phyloP scores from a whole-genome alignment of 805 yeast species.

The Metschnikowia lochheadii region DNA sequence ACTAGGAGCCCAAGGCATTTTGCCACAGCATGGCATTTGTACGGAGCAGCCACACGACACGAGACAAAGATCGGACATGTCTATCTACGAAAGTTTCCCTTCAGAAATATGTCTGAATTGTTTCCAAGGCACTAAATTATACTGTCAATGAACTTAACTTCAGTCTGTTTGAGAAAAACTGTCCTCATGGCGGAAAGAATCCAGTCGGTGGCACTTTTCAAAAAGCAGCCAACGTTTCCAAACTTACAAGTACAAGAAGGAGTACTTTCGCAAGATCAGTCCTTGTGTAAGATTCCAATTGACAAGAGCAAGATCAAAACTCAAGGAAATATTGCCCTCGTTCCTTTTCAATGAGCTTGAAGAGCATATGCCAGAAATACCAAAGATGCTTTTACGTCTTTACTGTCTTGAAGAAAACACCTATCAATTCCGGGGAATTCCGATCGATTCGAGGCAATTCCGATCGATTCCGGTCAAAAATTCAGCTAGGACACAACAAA shows the following conservation, averaged over 20 bases:
- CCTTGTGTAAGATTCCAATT: constrained; percentile 1
- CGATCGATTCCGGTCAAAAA: too few relatives aligned
- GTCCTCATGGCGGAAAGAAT: background rate
- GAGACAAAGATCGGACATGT: background rate
- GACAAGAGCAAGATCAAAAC: background rate
- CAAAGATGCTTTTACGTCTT: background rate
- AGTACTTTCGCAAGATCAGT: background rate
- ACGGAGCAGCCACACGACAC: background rate
- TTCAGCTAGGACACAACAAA: too few relatives aligned
- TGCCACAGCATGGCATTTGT: background rate
- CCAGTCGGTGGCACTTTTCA: background rate
- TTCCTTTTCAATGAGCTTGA: background rate
- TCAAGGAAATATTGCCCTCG: background rate
- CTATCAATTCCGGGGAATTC: too few relatives aligned
- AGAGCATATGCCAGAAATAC: background rate
- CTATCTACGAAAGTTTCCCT: background rate
- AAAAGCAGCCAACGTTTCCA: background rate
- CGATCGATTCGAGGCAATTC: too few relatives aligned
- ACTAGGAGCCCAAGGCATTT: constrained; percentile 2
- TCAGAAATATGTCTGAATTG: background rate
- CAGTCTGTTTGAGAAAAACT: background rate
- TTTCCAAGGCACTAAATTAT: background rate
- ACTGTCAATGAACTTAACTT: background rate
- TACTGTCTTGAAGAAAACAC: background rate
- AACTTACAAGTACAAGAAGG: constrained; percentile 1